Evolutionary conservation across 257 asterid genomes (phyloP), one percentile per base, ranked within the genome.

Genomic region (Nicotiana attenuata): DNA sequence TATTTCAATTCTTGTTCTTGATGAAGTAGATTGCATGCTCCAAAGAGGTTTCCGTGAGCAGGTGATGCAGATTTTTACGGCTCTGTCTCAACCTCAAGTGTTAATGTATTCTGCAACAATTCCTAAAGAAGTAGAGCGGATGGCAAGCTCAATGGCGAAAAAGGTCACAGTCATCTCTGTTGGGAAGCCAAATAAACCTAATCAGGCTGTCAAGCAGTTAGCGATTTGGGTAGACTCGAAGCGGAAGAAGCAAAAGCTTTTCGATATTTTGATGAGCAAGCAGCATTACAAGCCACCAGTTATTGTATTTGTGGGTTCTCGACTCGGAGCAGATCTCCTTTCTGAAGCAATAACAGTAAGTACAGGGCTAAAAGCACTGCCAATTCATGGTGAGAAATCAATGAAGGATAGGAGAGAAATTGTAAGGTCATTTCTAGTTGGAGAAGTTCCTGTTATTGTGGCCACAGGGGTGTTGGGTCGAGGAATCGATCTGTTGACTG

Each of bases 381-480:
- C 99, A 11, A 93, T 95, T 68, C 99, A 95, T 61, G 98, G 97
- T 35, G 98, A 95, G 87, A 95, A 95, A 85, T 85, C 87, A 57
- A 95, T 93, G 99, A 92, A 95, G 88, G 99, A 95, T 84, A 92
- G 99, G 67, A 90, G 98, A 81, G 97, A 95, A 28, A 80, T 87
- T 82, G 59, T 95, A 31, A 85, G 90, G 81, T 89, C 97, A 5
- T 93, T 95, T 83, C 87, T 95, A 89, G 90, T 93, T 22, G 99
- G 99, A 75, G 97, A 91, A 82, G 90, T 91, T 9, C 84, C 80
- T 19, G 92, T 93, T 52, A 66, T 95, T 63, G 98, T 95, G 71
- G 96, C 99, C 35, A 95, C 99, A 0, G 99, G 99, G n/a, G 92
- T 95, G 24, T 89, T 95, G 89, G 94, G 97, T 52, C 91, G 97